Evolutionary conservation across 1,284 basidiomycete genomes (phyloP).

Genomic region (Cutaneotrichosporon mucoides): DNA sequence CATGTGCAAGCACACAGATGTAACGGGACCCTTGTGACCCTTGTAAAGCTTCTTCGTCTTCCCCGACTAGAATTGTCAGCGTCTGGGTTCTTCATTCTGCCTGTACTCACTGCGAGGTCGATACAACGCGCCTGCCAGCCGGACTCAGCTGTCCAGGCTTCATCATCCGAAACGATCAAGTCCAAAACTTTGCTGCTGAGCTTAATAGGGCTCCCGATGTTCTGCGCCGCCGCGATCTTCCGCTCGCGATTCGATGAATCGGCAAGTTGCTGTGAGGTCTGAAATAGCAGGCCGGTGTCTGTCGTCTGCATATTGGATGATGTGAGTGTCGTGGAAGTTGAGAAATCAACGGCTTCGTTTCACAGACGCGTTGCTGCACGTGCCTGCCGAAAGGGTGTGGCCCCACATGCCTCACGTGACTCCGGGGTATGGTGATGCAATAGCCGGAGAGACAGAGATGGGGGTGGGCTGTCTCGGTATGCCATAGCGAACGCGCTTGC

Average conservation of each 20-base stretch:
- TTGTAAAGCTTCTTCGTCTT: constrained; percentile 68
- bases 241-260: constrained; percentile 62
- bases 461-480: no score
- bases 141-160: constrained; percentile 82
- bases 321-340: neutral
- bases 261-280: constrained; percentile 68
- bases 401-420: no score
- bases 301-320: constrained; percentile 48
- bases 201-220: constrained; percentile 69
- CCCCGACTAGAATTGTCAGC: constrained; percentile 58
- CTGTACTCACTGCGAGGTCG: constrained; percentile 62
- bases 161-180: constrained; percentile 60
- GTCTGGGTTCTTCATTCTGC: no score
- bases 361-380: no score
- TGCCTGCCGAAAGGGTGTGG: no score
- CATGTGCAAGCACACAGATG: constrained; percentile 63
- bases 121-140: constrained; percentile 67
- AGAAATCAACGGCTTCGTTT: no score
- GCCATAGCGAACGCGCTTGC: no score
- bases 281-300: constrained; percentile 56
- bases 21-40: constrained; percentile 83
- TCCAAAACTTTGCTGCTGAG: constrained; percentile 69
- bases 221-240: constrained; percentile 68
- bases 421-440: no score
- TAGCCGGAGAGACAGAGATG: no score